Percentiles rank a stretch among this genome's conserved stretches.
These are phyloP conservation scores for Pestalotiopsis sp. DNA, from an alignment of 2,329 filamentous ascomycete species.

Conservation along the genomic window DNA sequence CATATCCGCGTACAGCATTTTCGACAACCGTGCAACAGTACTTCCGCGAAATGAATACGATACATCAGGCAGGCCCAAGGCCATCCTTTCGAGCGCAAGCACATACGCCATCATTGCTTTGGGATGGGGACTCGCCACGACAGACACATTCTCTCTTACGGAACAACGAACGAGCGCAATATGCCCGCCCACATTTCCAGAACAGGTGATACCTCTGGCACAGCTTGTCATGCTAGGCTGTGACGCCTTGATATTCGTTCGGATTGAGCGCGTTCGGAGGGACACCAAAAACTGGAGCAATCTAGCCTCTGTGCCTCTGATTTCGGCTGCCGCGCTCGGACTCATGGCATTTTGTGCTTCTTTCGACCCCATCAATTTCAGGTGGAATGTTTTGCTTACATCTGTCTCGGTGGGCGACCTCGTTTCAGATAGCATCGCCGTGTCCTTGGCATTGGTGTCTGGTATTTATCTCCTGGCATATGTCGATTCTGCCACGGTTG, in stretches of 20 bases:
- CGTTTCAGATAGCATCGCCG: constrained; percentile 29
- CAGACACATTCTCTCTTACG: constrained; percentile 27
- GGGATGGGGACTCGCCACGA: constrained; percentile 34
- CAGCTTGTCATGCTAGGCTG: constrained; percentile 29
- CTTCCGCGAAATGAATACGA: constrained; percentile 26
- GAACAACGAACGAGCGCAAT: constrained; percentile 30
- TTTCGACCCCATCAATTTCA: constrained; percentile 27
- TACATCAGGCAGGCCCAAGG: constrained; percentile 13
- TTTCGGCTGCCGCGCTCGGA: constrained; percentile 24
- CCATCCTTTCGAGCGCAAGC: constrained; percentile 4
- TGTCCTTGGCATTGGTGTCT: constrained; percentile 26
- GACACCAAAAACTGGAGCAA: constrained; percentile 23
- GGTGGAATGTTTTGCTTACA: constrained; percentile 33
- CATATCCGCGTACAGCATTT: constrained; percentile 24
- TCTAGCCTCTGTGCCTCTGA: constrained; percentile 24
- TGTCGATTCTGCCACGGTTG: constrained; percentile 30
- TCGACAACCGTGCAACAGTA: constrained; percentile 21
- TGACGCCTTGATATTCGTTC: constrained; percentile 33
- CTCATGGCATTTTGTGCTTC: constrained; percentile 31
- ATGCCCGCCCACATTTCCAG: constrained; percentile 29
- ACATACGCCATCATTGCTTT: constrained; percentile 27
- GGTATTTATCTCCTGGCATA: constrained; percentile 28
- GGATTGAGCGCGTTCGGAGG: constrained; percentile 29
- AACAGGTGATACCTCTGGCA: constrained; percentile 31
- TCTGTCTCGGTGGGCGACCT: constrained; percentile 31